These are phyloP conservation scores for Sporothrix pseudoabietina DNA, from an alignment of 2,329 filamentous ascomycete genomes.

Conservation along the genomic window DNA sequence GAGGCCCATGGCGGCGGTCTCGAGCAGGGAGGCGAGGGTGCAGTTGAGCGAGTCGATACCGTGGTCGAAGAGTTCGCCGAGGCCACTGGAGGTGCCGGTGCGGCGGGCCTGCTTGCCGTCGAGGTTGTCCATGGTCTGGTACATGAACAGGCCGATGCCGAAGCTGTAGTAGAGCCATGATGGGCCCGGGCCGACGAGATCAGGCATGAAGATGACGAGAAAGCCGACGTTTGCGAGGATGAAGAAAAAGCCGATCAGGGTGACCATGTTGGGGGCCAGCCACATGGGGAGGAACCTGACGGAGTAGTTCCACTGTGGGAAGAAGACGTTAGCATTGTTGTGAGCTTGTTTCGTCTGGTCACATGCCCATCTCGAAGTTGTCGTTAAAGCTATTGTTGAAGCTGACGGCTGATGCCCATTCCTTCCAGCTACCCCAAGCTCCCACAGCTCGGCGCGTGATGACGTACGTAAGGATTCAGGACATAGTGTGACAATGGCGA, in stretches of 20 bases:
- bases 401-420: background rate
- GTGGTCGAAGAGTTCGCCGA: slow-evolving; percentile 97
- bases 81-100: slow-evolving; percentile 89
- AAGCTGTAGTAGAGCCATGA: slow-evolving; percentile 96
- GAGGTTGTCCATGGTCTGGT: slow-evolving; percentile 98
- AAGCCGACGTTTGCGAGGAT: slow-evolving; percentile 80
- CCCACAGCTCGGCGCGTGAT: background rate
- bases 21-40: slow-evolving; percentile 85
- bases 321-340: background rate
- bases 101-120: slow-evolving; percentile 96
- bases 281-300: slow-evolving; percentile 91
- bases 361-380: background rate
- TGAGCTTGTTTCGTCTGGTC: background rate
- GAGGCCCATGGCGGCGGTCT: slow-evolving; percentile 90
- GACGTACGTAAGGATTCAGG: slow-evolving; percentile 86
- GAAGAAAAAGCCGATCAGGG: slow-evolving; percentile 90
- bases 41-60: slow-evolving; percentile 98
- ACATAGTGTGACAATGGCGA: slow-evolving; percentile 92
- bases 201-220: slow-evolving; percentile 79
- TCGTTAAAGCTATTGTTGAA: background rate
- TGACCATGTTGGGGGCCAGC: slow-evolving; percentile 98
- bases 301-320: slow-evolving; percentile 85
- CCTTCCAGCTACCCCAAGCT: background rate
- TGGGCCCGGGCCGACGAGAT: slow-evolving; percentile 84
- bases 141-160: slow-evolving; percentile 94